Evolutionary conservation across 2,329 filamentous ascomycete genomes (phyloP).

Genomic region (Zalaria sp.): DNA sequence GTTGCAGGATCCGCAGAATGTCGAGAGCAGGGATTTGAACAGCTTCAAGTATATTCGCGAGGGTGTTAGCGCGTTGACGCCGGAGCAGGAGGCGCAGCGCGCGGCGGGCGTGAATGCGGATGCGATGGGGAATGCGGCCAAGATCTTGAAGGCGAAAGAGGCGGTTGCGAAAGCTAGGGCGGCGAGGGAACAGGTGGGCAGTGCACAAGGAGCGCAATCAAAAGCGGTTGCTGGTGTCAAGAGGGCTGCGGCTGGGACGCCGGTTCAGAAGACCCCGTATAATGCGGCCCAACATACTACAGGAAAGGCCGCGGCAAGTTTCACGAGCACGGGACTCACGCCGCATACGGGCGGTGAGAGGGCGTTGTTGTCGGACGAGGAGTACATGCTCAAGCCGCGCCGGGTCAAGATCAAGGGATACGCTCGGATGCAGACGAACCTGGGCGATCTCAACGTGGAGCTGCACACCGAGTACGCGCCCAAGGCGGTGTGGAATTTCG

Average conservation of each 20-base stretch:
- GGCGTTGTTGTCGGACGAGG: conserved; percentile 79
- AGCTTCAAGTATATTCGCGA: conserved; percentile 83
- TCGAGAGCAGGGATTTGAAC: conserved; percentile 67
- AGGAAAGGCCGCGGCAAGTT: conserved; percentile 79
- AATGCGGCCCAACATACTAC: conserved; percentile 88
- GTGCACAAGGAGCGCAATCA: conserved; percentile 8
- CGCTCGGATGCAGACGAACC: conserved; percentile 72
- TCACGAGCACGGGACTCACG: conserved; percentile 87
- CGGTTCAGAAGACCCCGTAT: conserved; percentile 40
- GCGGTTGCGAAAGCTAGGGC: conserved; percentile 82
- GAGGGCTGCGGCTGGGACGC: conserved; percentile 31
- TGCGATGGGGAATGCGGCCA: conserved; percentile 64
- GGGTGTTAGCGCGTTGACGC: conserved; percentile 52
- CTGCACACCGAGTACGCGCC: conserved; percentile 84
- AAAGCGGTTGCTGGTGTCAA: conserved; percentile 40
- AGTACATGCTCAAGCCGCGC: conserved; percentile 88
- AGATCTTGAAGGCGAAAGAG: conserved; percentile 82
- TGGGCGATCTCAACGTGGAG: conserved; percentile 77
- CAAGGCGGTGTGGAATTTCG: conserved; percentile 93
- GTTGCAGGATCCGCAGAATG: conserved; percentile 86
- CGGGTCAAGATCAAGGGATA: conserved; percentile 85
- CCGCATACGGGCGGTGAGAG: conserved; percentile 80
- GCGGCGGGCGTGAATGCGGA: conserved; percentile 54
- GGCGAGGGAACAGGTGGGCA: conserved; percentile 38
- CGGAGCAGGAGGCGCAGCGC: conserved; percentile 55